A percentile compares a stretch with the other conserved stretches of the same genome.
Evolutionary conservation across 2,329 filamentous ascomycete genomes (phyloP).

Genomic region (Diplodia corticola): DNA sequence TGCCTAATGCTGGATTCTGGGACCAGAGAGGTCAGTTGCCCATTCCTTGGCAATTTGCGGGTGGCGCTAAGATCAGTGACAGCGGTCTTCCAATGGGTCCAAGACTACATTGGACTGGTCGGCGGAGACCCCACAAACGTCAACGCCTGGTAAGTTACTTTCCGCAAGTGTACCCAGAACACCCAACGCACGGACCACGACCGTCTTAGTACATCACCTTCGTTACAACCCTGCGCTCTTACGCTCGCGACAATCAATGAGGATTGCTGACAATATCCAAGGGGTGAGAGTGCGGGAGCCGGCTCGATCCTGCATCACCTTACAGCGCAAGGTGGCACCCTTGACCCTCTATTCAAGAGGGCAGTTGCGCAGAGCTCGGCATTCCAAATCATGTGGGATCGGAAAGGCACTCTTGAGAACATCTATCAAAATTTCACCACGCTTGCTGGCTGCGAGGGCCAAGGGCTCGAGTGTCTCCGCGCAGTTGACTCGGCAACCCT

Average conservation of each 20-base stretch:
- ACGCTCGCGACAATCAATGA: no score
- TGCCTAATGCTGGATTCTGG: slow-evolving; percentile 47
- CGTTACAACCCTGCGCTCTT: no score
- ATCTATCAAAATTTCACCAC: slow-evolving; percentile 31
- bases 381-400: slow-evolving; percentile 29
- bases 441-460: slow-evolving; percentile 32
- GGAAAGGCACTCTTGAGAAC: slow-evolving; percentile 30
- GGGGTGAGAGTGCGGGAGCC: slow-evolving; percentile 53
- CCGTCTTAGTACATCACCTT: no score
- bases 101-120: slow-evolving; percentile 48
- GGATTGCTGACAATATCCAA: slow-evolving; percentile 24
- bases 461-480: slow-evolving; percentile 38
- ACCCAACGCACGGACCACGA: no score
- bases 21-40: slow-evolving; percentile 36
- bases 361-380: slow-evolving; percentile 39
- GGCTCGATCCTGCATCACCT: slow-evolving; percentile 55
- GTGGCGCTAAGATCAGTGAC: neutral
- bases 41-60: no score
- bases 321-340: slow-evolving; percentile 46
- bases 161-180: no score
- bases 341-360: slow-evolving; percentile 48
- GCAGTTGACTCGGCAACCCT: slow-evolving; percentile 29
- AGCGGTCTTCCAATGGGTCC: slow-evolving; percentile 52
- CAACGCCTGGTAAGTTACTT: slow-evolving; percentile 46
- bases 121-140: slow-evolving; percentile 51